These are phyloP conservation scores for Rhinocladiella similis DNA, from an alignment of 2,329 filamentous ascomycete genomes.

Conservation along the genomic window DNA sequence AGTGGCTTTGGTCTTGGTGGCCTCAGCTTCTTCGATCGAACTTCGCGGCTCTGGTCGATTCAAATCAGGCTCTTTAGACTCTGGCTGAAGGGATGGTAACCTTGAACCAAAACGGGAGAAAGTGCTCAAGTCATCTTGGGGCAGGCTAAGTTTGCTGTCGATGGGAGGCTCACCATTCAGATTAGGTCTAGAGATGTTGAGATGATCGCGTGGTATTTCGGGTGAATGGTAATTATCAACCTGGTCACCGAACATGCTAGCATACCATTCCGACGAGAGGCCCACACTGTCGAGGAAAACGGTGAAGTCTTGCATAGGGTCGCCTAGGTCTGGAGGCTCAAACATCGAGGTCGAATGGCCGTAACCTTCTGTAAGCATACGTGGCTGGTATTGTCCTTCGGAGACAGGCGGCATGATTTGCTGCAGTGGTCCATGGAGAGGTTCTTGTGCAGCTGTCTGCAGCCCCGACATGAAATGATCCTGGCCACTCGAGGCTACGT, in stretches of 20 bases:
- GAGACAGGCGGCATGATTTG: constrained; percentile 26
- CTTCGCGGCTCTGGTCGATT: constrained; percentile 35
- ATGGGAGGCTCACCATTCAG: constrained; percentile 41
- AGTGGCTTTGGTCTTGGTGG: constrained; percentile 40
- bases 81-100: constrained; percentile 48
- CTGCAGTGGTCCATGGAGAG: constrained; percentile 26
- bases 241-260: constrained; percentile 42
- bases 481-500: constrained; percentile 49
- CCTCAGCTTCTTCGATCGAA: constrained; percentile 39
- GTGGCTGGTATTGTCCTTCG: constrained; percentile 28
- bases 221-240: constrained; percentile 41
- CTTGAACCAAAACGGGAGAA: constrained; percentile 52
- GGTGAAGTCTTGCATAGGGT: constrained; percentile 51
- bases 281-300: constrained; percentile 52
- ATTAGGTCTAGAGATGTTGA: constrained; percentile 37
- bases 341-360: constrained; percentile 36
- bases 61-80: constrained; percentile 44
- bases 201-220: constrained; percentile 36
- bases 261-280: constrained; percentile 51
- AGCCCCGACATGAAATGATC: constrained; percentile 28
- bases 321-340: constrained; percentile 47
- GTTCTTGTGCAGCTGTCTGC: constrained; percentile 27
- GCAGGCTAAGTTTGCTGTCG: constrained; percentile 39
- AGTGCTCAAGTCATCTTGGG: constrained; percentile 40
- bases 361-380: constrained; percentile 29